Evolutionary conservation across 257 asterid species (phyloP).

Genomic region (Cynanchum wilfordii): DNA sequence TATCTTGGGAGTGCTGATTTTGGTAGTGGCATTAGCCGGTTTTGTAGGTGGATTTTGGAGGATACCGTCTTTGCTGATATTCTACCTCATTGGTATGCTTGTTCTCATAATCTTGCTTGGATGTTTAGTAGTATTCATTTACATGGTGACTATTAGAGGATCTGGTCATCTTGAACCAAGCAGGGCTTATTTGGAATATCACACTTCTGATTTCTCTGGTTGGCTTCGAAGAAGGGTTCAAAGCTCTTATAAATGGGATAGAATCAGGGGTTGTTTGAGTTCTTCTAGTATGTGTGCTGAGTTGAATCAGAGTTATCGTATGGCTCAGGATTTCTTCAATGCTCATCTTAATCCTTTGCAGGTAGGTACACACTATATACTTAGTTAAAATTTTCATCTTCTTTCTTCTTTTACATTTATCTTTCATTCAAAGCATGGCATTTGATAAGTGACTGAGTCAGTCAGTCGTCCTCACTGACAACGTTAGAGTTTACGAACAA

Average conservation of each 20-base stretch:
- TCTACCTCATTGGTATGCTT: constrained; percentile 77
- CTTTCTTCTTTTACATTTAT: not conserved
- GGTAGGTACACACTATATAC: constrained; percentile 28
- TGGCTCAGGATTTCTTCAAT: constrained; percentile 92
- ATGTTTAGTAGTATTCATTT: constrained; percentile 58
- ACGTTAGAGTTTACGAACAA: not conserved
- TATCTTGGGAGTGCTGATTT: constrained; percentile 54
- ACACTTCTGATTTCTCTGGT: constrained; percentile 57
- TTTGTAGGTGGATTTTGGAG: constrained; percentile 81
- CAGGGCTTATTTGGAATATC: constrained; percentile 67
- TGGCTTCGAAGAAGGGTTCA: constrained; percentile 64
- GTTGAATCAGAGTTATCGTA: constrained; percentile 66
- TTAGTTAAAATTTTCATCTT: not conserved
- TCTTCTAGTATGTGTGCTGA: constrained; percentile 59
- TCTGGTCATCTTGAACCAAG: constrained; percentile 73
- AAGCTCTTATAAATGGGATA: constrained; percentile 76
- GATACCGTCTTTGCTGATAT: constrained; percentile 50
- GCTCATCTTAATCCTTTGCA: constrained; percentile 74
- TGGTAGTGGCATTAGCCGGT: constrained; percentile 60
- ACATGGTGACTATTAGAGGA: constrained; percentile 65
- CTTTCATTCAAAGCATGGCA: not conserved
- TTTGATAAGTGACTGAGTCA: too few relatives aligned
- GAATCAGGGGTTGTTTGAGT: constrained; percentile 66
- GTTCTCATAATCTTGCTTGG: constrained; percentile 55
- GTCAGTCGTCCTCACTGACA: too few relatives aligned